Evolutionary conservation across 257 asterid genomes (phyloP).

Genomic region (Linderniella brevidens): DNA sequence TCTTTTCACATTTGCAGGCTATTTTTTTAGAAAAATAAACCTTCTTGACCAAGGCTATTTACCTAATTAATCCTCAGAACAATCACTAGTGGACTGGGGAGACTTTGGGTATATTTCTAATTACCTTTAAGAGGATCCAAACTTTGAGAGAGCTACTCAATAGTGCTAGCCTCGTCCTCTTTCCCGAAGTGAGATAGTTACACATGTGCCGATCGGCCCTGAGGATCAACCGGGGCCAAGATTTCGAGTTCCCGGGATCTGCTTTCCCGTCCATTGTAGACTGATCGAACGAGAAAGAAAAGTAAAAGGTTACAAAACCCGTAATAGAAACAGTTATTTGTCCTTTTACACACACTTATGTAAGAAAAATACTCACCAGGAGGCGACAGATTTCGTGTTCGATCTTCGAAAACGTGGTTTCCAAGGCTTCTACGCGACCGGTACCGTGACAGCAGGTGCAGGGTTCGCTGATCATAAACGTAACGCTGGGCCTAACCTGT

Average conservation of each 20-base stretch:
- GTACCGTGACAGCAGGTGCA: constrained; percentile 86
- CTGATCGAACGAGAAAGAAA: constrained; percentile 23
- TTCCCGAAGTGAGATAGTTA: constrained; percentile 80
- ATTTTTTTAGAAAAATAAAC: too few species aligned
- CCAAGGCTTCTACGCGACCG: constrained; percentile 94
- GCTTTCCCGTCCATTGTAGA: constrained; percentile 54
- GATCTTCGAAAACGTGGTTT: constrained; percentile 81
- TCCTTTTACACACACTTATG: neutral
- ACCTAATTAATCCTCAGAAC: too few species aligned
- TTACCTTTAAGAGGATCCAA: constrained; percentile 94
- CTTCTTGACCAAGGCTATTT: too few species aligned
- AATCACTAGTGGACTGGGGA: too few species aligned
- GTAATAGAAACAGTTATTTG: neutral
- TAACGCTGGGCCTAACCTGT: constrained; percentile 94
- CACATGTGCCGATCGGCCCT: constrained; percentile 90
- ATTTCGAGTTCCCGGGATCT: constrained; percentile 59
- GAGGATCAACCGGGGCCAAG: constrained; percentile 81
- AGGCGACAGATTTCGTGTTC: constrained; percentile 83
- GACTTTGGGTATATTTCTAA: neutral
- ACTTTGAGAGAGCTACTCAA: constrained; percentile 96
- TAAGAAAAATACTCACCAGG: constrained; percentile 26
- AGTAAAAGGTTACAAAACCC: neutral
- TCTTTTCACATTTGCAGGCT: too few species aligned
- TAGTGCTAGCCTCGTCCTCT: constrained; percentile 69
- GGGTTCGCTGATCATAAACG: constrained; percentile 93